phyloP scores from a whole-genome alignment of 257 asterid genomes.

The Catharanthus roseus region DNA sequence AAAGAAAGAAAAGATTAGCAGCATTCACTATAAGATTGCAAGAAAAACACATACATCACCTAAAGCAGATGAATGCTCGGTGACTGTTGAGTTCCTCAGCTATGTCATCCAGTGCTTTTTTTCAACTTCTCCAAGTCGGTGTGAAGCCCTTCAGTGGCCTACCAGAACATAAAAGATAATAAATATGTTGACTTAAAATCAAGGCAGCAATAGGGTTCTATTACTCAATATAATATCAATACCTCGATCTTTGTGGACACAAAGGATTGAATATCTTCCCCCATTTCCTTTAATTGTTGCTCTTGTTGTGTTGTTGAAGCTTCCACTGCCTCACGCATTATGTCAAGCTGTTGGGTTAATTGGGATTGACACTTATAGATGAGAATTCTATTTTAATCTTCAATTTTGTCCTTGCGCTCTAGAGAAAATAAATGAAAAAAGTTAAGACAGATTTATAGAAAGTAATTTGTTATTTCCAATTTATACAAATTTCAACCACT shows the following conservation, averaged over 20 bases:
- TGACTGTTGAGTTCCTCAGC: constrained; percentile 84
- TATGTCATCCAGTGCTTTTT: constrained; percentile 58
- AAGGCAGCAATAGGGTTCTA: too few relatives aligned
- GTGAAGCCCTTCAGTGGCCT: constrained; percentile 94
- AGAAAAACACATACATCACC: too few relatives aligned
- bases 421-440: constrained; percentile 24
- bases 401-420: constrained; percentile 93
- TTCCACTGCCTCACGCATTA: constrained; percentile 74
- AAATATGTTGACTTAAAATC: neutral
- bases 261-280: constrained; percentile 91
- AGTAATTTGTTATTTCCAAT: neutral
- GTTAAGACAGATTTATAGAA: constrained; percentile 13
- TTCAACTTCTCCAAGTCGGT: constrained; percentile 58
- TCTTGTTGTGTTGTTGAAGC: constrained; percentile 87
- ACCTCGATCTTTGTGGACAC: constrained; percentile 87
- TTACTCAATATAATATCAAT: constrained; percentile 7
- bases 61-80: too few relatives aligned
- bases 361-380: constrained; percentile 75
- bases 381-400: constrained; percentile 74
- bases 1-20: too few relatives aligned
- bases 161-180: constrained; percentile 4
- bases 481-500: constrained; percentile 22
- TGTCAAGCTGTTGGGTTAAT: constrained; percentile 81
- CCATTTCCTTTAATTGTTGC: constrained; percentile 78
- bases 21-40: too few relatives aligned